Evolutionary conservation across 2,329 filamentous ascomycete genomes (phyloP).

Genomic region (Neurospora sp.): DNA sequence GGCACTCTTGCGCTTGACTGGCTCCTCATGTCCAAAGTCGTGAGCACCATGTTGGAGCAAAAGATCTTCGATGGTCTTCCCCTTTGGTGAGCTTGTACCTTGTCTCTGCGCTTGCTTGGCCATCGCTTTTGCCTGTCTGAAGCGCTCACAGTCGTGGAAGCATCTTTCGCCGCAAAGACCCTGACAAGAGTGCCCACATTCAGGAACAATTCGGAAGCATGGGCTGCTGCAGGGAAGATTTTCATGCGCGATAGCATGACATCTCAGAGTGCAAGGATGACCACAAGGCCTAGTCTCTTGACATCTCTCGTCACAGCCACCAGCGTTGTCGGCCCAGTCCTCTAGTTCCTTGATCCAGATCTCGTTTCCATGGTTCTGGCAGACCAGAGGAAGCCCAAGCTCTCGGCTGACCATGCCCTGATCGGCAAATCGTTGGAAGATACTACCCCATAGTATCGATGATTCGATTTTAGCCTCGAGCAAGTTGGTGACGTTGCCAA

Average conservation of each 20-base stretch:
- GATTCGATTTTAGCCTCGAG: conserved; percentile 34
- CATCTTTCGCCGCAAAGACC: conserved; percentile 14
- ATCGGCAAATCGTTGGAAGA: conserved; percentile 40
- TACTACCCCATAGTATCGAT: conserved; percentile 28
- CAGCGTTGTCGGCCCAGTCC: conserved; percentile 39
- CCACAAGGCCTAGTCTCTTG: conserved; percentile 33
- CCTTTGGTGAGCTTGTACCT: not conserved
- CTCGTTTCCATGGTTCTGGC: conserved; percentile 44
- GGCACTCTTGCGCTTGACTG: not conserved
- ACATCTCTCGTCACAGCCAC: conserved; percentile 42
- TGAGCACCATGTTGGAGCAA: not conserved
- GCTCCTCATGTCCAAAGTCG: not conserved
- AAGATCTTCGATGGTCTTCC: not conserved
- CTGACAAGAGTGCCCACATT: conserved; percentile 18
- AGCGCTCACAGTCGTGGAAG: conserved; percentile 9
- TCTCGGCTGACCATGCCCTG: conserved; percentile 23
- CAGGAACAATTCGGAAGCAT: conserved; percentile 11
- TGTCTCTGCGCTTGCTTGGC: not conserved
- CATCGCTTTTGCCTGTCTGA: not conserved
- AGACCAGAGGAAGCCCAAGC: conserved; percentile 50
- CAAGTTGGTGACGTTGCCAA: conserved; percentile 58
- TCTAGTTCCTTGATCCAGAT: conserved; percentile 41
- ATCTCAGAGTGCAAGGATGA: conserved; percentile 39
- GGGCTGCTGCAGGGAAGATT: conserved; percentile 14
- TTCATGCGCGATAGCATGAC: conserved; percentile 30